These are phyloP conservation scores for Aspergillus cejpii DNA, from an alignment of 2,329 filamentous ascomycete genomes.

Conservation along the genomic window DNA sequence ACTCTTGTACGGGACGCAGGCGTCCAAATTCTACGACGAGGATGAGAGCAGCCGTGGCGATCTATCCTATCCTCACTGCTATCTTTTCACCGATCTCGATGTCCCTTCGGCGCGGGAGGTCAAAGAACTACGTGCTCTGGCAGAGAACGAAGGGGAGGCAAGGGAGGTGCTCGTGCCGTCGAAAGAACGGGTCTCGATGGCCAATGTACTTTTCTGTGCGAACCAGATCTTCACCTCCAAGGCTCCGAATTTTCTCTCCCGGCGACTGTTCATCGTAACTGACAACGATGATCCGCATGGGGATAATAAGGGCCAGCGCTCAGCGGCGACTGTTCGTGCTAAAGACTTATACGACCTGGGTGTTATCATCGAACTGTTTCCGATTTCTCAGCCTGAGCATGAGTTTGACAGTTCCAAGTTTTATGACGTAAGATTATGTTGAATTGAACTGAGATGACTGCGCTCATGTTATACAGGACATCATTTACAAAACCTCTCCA, in stretches of 20 bases:
- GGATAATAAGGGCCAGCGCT: slow-evolving; percentile 63
- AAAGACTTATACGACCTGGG: slow-evolving; percentile 94
- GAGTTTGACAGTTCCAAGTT: slow-evolving; percentile 79
- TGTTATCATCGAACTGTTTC: slow-evolving; percentile 86
- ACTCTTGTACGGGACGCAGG: slow-evolving; percentile 79
- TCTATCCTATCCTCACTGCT: slow-evolving; percentile 79
- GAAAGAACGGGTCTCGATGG: slow-evolving; percentile 66
- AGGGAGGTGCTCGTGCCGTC: slow-evolving; percentile 64
- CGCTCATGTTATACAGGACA: slow-evolving; percentile 55
- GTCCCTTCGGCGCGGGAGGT: slow-evolving; percentile 82
- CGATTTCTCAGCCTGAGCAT: slow-evolving; percentile 64
- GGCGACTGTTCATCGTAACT: slow-evolving; percentile 90
- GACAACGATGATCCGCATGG: slow-evolving; percentile 83
- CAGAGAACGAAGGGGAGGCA: slow-evolving; percentile 69
- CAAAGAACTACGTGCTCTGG: slow-evolving; percentile 65
- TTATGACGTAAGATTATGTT: slow-evolving; percentile 79
- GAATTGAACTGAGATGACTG: no score
- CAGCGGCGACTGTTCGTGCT: slow-evolving; percentile 74
- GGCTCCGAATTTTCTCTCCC: slow-evolving; percentile 86
- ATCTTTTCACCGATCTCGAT: slow-evolving; percentile 81
- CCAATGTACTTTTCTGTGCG: slow-evolving; percentile 85
- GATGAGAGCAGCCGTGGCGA: slow-evolving; percentile 51
- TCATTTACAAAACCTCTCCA: slow-evolving; percentile 72
- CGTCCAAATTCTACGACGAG: slow-evolving; percentile 69
- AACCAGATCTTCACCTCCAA: slow-evolving; percentile 96